These are phyloP conservation scores for Ceratobasidium theobromae DNA, from an alignment of 1,284 basidiomycete species.

Conservation along the genomic window DNA sequence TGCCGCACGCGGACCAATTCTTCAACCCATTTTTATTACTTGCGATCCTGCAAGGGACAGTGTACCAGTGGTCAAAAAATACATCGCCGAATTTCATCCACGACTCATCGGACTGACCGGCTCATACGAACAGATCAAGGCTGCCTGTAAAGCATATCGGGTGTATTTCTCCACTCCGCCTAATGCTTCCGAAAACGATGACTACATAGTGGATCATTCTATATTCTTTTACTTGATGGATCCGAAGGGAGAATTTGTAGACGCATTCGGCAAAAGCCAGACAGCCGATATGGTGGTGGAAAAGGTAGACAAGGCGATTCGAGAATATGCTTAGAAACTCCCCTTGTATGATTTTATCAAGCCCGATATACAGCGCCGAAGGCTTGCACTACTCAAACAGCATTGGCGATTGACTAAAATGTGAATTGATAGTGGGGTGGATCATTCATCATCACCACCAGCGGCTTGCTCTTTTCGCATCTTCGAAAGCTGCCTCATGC, in stretches of 20 bases:
- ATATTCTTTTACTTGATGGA: conserved; percentile 99
- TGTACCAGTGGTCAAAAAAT: conserved; percentile 54
- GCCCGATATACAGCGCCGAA: too few relatives aligned
- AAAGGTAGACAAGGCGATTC: conserved; percentile 53
- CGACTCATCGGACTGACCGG: conserved; percentile 88
- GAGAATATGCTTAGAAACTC: conserved; percentile 42
- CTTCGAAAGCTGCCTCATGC: conserved; percentile 78
- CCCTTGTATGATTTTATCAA: too few relatives aligned
- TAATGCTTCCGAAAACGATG: conserved; percentile 54
- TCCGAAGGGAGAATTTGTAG: conserved; percentile 90
- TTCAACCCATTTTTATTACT: conserved; percentile 87
- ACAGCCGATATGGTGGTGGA: conserved; percentile 65
- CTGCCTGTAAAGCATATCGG: conserved; percentile 90
- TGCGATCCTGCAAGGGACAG: conserved; percentile 95
- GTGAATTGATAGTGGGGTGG: background rate
- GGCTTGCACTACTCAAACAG: conserved; percentile 14
- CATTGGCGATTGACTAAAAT: background rate
- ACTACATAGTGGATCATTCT: conserved; percentile 96
- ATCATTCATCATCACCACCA: conserved; percentile 53
- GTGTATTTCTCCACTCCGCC: conserved; percentile 99
- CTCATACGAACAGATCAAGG: conserved; percentile 81
- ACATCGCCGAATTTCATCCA: conserved; percentile 85
- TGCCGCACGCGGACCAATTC: background rate
- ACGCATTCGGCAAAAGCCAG: conserved; percentile 91
- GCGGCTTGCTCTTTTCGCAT: conserved; percentile 54